Conservation (phyloP, 2,329 filamentous ascomycete species). For the Sarocladium strictum region DNA sequence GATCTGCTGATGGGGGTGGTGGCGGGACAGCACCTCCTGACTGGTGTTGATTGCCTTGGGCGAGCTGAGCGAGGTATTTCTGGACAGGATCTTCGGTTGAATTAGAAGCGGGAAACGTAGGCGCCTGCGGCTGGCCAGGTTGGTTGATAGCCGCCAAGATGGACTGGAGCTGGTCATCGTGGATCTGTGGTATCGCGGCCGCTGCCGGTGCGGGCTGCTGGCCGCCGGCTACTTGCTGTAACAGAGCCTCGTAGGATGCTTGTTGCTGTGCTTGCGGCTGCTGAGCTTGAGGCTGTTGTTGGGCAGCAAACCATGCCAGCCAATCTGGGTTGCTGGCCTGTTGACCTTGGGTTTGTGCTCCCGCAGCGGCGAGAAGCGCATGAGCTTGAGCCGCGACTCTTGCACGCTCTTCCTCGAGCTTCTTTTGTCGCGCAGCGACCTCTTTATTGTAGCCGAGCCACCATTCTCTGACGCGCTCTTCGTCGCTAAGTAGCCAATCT, state of each 20-base stretch:
- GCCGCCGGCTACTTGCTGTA: slow-evolving; percentile 33
- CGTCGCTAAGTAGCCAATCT: slow-evolving; percentile 41
- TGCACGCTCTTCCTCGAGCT: slow-evolving; percentile 31
- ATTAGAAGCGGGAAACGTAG: slow-evolving; percentile 26
- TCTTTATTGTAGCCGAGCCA: slow-evolving; percentile 42
- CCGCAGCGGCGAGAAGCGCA: slow-evolving; percentile 19
- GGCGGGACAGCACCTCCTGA: slow-evolving; percentile 18
- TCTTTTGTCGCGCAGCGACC: slow-evolving; percentile 29
- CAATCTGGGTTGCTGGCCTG: slow-evolving; percentile 20
- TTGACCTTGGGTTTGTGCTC: slow-evolving; percentile 14
- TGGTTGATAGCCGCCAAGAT: slow-evolving; percentile 3
- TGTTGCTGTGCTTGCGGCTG: slow-evolving; percentile 19
- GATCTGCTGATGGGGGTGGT: slow-evolving; percentile 13
- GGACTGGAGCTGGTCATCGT: neutral
- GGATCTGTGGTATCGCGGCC: slow-evolving; percentile 15
- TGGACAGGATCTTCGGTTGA: slow-evolving; percentile 34
- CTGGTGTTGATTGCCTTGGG: slow-evolving; percentile 20
- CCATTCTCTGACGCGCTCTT: slow-evolving; percentile 46
- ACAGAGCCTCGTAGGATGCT: slow-evolving; percentile 35
- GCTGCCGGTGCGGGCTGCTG: slow-evolving; percentile 19
- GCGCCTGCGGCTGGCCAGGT: slow-evolving; percentile 11
- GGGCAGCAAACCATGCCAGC: slow-evolving; percentile 22
- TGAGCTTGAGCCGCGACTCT: slow-evolving; percentile 27
- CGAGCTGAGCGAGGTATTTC: slow-evolving; percentile 21
- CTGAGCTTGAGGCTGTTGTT: slow-evolving; percentile 16